These are phyloP conservation scores for Mucor velutinosus DNA, from an alignment of 371 early-diverging fungal genomes.

Conservation along the genomic window DNA sequence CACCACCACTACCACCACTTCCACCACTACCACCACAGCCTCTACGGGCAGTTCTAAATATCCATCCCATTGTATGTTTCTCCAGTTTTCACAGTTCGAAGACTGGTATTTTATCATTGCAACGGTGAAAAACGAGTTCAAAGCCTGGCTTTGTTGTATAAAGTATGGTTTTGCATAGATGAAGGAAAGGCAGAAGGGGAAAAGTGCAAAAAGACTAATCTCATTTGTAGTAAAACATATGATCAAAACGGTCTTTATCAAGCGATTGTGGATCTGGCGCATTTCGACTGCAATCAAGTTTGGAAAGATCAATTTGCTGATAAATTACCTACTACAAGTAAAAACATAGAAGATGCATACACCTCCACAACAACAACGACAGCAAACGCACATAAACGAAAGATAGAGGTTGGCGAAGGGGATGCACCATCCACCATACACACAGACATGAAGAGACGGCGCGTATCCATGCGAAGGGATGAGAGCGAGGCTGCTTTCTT, in stretches of 20 bases:
- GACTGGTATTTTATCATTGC: constrained; percentile 53
- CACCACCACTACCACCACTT: too few relatives aligned
- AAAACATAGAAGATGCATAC: background rate
- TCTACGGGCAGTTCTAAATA: constrained; percentile 19
- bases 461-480: background rate
- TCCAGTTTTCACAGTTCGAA: constrained; percentile 53
- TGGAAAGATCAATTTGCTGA: constrained; percentile 40
- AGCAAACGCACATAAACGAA: background rate
- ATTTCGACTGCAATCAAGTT: constrained; percentile 40
- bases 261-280: constrained; percentile 37
- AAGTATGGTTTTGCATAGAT: constrained; percentile 26
- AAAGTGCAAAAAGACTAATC: background rate
- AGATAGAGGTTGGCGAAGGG: background rate
- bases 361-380: background rate
- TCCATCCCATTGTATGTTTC: constrained; percentile 52
- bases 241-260: constrained; percentile 43
- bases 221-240: constrained; percentile 28
- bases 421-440: background rate
- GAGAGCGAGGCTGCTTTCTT: background rate
- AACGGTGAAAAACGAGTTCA: constrained; percentile 44
- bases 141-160: constrained; percentile 48
- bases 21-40: background rate
- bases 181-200: background rate
- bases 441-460: constrained; percentile 1
- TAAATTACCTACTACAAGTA: constrained; percentile 7